Base-by-base conservation (phyloP, 192 early-diverging fungal genomes). In the Phlyctochytrium planicorne region DNA sequence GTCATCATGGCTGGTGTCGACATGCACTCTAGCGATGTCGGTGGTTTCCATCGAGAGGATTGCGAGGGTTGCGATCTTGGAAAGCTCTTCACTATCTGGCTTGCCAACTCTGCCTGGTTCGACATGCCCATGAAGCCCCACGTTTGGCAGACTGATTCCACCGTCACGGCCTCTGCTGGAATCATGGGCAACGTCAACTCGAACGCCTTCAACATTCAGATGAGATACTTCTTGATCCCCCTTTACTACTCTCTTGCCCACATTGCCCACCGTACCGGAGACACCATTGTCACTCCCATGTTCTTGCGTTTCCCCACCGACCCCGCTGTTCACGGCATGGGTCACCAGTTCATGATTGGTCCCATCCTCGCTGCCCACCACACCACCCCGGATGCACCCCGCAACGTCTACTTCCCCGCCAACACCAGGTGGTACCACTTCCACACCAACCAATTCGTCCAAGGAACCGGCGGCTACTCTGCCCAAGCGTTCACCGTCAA, bases 1-100 rank as follows among this genome's bases (percentile, higher is more conserved):
- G 17, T 52, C 17, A 68, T 68, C 50, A 68, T 68, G 66, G 66
- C 35, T 2, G 66, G 66, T 29, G 50, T 68, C 37, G 66, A 68
- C 66, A 40, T 68, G 17, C 59, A 34, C 36, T 52, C 53, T 14
- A 63, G 59, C 0, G 66, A 68, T 36, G 66, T 62, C 32, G 66
- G 66, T 2, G 66, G 66, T 4, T 68, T 68, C 66, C 53, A 63
- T 57, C 60, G 66, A 30, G 29, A 57, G 66, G 14, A 12, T 14
- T 30, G 30, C 56, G 25, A 59, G 30, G 12, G 12, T 10, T 23
- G 24, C n/a, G 56, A 59, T 34, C 59, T 65, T 10, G 20, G 14
- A 17, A 62, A 23, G 17, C 32, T n/a, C 37, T 68, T 16, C 25
- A 59, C 66, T 34, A n/a, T 31, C 1, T 68, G 66, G 66, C 40